Evolutionary conservation across 495 filamentous ascomycete genomes (phyloP).

Genomic region (Neurospora hispaniola): DNA sequence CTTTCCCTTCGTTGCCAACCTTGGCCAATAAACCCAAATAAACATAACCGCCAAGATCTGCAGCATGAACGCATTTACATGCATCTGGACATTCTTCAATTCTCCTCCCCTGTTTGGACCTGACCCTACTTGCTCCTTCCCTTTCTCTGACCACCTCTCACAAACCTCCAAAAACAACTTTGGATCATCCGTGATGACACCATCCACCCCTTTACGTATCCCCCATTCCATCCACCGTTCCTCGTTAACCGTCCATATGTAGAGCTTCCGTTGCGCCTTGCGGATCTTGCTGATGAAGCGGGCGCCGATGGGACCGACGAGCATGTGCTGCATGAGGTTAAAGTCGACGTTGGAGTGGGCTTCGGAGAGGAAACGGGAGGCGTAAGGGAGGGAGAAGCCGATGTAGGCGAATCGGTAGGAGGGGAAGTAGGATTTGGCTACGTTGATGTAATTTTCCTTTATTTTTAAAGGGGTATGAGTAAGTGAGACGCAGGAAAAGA

Average conservation of each 20-base stretch:
- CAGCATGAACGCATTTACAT: slow-evolving; percentile 9
- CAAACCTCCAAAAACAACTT: slow-evolving; percentile 34
- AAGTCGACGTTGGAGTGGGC: slow-evolving; percentile 51
- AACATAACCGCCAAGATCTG: slow-evolving; percentile 10
- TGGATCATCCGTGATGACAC: slow-evolving; percentile 49
- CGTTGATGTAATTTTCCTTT: slow-evolving; percentile 51
- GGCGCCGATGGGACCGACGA: slow-evolving; percentile 53
- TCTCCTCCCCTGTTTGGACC: neutral
- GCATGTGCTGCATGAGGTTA: slow-evolving; percentile 57
- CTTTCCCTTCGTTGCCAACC: slow-evolving; percentile 5
- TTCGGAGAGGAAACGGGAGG: slow-evolving; percentile 50
- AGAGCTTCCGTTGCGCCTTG: slow-evolving; percentile 45
- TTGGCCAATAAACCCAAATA: slow-evolving; percentile 8
- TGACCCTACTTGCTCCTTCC: neutral
- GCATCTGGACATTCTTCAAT: slow-evolving; percentile 5
- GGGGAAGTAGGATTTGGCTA: slow-evolving; percentile 51
- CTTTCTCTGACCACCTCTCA: slow-evolving; percentile 8
- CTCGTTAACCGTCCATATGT: slow-evolving; percentile 80
- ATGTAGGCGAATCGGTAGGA: slow-evolving; percentile 60
- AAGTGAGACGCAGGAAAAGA: neutral
- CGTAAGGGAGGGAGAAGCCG: slow-evolving; percentile 57
- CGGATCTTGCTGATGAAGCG: slow-evolving; percentile 53
- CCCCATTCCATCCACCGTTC: slow-evolving; percentile 64
- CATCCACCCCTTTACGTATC: slow-evolving; percentile 36
- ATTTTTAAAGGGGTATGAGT: neutral